Base-by-base conservation (phyloP, 2,329 filamentous ascomycete species). In the Blastomyces parvus region DNA sequence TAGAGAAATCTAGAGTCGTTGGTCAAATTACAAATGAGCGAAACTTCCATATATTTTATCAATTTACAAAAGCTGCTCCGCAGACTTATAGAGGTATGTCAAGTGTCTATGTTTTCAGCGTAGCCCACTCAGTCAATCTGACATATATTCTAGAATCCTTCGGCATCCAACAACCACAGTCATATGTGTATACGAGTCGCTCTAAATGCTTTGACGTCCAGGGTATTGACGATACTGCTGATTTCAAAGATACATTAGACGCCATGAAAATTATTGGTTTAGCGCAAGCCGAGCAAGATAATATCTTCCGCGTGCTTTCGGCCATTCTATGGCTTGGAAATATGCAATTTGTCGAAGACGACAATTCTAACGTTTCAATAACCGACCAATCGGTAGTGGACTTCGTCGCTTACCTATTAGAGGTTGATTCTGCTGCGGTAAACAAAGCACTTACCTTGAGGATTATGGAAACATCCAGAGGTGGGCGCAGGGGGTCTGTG, bases 21-120 rank as follows among this genome's bases (percentile, higher is more conserved):
- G 91, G 93, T 19, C 94, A 97, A 79, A 97, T 97, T 69, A 82
- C 80, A 64, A 96, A 97, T 75, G 94, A 99, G 82, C 86, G 94
- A 69, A 97, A 96, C 78, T 99, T 99, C 77, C 94, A 99, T 78
- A 97, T 99, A 71, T 99, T 99, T 76, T 99, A 99, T 78, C 94
- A 99, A 76, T 97, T 97, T 76, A 90, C 94, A 57, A 99, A 97
- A 78, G 91, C 90, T 3, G 93, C 93, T 11, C 89, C 91, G n/a
- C 83, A 88, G 69, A 85, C 88, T 64, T 95, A 97, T 77, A 84
- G 91, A 74, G 80, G 81, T 82, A 76, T 64, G 72, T 60, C 58
- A 40, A 19, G 57, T 48, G 62, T 40, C 59, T 11, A 36, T 30
- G 22, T 30, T 14, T 38, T 22, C 36, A 46, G 40, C 22, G 52